Evolutionary conservation across 2,329 filamentous ascomycete genomes (phyloP).

Genomic region (Coniochaeta ligniaria): DNA sequence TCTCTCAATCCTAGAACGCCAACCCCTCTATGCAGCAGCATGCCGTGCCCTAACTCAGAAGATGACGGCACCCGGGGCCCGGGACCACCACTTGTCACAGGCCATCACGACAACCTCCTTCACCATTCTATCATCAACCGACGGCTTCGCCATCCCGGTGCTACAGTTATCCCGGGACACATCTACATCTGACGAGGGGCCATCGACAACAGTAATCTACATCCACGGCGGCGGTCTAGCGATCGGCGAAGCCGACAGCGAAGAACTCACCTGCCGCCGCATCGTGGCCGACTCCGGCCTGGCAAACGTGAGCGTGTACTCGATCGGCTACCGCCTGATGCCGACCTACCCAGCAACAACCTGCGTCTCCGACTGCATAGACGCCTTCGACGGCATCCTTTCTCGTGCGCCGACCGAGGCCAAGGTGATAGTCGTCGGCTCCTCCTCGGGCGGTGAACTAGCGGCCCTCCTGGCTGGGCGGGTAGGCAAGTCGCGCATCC

Average conservation of each 20-base stretch:
- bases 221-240: slow-evolving; percentile 40
- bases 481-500: slow-evolving; percentile 9
- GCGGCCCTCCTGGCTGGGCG: slow-evolving; percentile 29
- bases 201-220: slow-evolving; percentile 29
- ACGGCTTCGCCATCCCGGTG: slow-evolving; percentile 27
- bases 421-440: slow-evolving; percentile 31
- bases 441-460: slow-evolving; percentile 40
- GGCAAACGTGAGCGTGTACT: slow-evolving; percentile 28
- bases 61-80: slow-evolving; percentile 26
- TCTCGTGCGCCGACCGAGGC: slow-evolving; percentile 4
- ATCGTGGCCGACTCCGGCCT: slow-evolving; percentile 23
- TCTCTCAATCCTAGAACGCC: slow-evolving; percentile 22
- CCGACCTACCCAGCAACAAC: slow-evolving; percentile 28
- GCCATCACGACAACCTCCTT: slow-evolving; percentile 21
- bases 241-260: slow-evolving; percentile 40
- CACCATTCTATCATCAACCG: slow-evolving; percentile 23
- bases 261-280: slow-evolving; percentile 38
- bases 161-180: slow-evolving; percentile 18
- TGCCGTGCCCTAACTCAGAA: slow-evolving; percentile 28
- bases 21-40: slow-evolving; percentile 30
- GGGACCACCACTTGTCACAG: slow-evolving; percentile 27
- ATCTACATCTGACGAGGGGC: too few species aligned
- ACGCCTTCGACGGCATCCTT: slow-evolving; percentile 23
- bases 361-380: slow-evolving; percentile 33
- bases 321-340: slow-evolving; percentile 37